Evolutionary conservation across 2,329 filamentous ascomycete species (phyloP), one percentile per base, ranked within the genome.

Genomic region (Lojkania enalia): DNA sequence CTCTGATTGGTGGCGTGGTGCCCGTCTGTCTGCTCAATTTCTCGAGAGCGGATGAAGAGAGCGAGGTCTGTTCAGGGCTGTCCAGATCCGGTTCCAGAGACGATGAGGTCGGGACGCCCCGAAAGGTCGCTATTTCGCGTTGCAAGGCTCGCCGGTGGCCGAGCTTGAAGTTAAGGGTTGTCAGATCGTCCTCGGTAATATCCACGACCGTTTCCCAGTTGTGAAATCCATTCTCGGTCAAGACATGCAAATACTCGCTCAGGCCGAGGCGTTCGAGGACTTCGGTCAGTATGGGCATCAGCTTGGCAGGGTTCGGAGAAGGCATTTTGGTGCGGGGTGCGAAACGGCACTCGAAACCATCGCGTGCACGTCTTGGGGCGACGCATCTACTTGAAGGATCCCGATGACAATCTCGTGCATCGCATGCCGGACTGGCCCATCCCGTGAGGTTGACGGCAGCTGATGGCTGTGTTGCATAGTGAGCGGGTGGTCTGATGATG

Each of bases 131-230:
- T 35, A 72, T 72, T 38, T 70, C 67, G 39, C 70, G 67, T 50
- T 72, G 69, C 14, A 72, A 51, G 12, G 58, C 49, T 30, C 70
- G 60, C 5, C 70, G 63, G 44, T 71, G 70, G 39, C 70, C 69
- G 3, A 71, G 58, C 49, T 72, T 71, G 59, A 72, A 70, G 32
- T 62, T 55, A 20, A 72, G 51, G 5, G 60, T 27, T 2, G 58
- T 61, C 29, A 72, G 48, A 41, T 72, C 69, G 13, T 70, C 63
- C 35, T 72, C 70, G 16, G 68, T 71, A 25, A 72, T 71, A 44
- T 71, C 67, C 31, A 68, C 55, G n/a, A 71, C 61, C 0, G 59
- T 65, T 19, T 69, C 61, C 70, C 70, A 71, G 32, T 35, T 61
- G 40, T 60, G 54, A 38, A 71, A 72, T 12, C 70, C 69, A 47